phyloP scores from a whole-genome alignment of 2,329 filamentous ascomycete species.

The Zymoseptoria pseudotritici region DNA sequence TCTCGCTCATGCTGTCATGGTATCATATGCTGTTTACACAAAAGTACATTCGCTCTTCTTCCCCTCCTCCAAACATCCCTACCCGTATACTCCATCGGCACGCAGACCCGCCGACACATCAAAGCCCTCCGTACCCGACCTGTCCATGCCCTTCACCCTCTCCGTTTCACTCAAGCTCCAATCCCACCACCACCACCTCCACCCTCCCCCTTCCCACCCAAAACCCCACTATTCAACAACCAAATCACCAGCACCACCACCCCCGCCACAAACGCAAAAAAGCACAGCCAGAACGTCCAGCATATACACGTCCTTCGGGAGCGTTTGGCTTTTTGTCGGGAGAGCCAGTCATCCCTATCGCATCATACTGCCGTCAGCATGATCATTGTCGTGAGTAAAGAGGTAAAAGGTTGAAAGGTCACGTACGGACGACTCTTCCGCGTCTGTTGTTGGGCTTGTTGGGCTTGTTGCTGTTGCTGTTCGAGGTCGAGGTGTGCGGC shows the following conservation, averaged over 20 bases:
- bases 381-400: too few species aligned
- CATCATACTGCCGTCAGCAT: too few species aligned
- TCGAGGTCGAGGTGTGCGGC: conserved; percentile 41
- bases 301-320: conserved; percentile 42
- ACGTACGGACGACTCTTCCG: conserved; percentile 34
- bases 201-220: conserved; percentile 1
- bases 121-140: too few species aligned
- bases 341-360: conserved; percentile 44
- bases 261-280: conserved; percentile 39
- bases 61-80: background rate
- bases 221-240: conserved; percentile 24
- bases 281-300: conserved; percentile 40
- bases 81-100: background rate
- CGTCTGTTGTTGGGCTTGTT: too few species aligned
- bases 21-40: conserved; percentile 3
- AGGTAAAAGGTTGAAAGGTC: too few species aligned
- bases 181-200: conserved; percentile 4
- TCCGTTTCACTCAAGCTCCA: conserved; percentile 1
- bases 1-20: background rate
- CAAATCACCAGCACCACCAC: conserved; percentile 42
- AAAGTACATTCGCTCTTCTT: background rate
- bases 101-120: background rate
- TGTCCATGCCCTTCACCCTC: background rate
- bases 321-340: conserved; percentile 42
- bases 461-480: conserved; percentile 3